phyloP scores from a whole-genome alignment of 2,329 filamentous ascomycete species.

The Rutstroemia sp. region DNA sequence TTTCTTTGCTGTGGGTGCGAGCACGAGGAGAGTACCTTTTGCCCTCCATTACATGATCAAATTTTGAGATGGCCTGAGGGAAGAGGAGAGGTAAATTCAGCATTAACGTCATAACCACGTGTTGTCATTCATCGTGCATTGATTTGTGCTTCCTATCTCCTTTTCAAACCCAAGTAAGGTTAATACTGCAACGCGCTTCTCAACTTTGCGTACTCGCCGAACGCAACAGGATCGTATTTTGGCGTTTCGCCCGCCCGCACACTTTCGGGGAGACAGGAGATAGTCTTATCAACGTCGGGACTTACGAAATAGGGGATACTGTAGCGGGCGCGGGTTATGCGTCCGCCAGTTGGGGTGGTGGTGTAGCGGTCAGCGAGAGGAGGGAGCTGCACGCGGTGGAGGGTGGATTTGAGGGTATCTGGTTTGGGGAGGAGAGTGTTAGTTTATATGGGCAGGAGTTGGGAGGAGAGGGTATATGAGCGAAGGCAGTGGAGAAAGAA shows the following conservation, averaged over 20 bases:
- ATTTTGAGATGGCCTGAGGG: too few species aligned
- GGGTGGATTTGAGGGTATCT: constrained; percentile 45
- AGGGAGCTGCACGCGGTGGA: constrained; percentile 45
- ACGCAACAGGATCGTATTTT: constrained; percentile 40
- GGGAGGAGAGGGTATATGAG: not conserved
- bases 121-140: too few species aligned
- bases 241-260: constrained; percentile 35
- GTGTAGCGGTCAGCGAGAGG: constrained; percentile 33
- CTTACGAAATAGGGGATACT: constrained; percentile 54
- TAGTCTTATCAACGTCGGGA: constrained; percentile 41
- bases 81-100: too few species aligned
- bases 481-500: too few species aligned
- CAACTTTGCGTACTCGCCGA: constrained; percentile 22
- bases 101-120: too few species aligned
- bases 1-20: too few species aligned
- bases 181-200: constrained; percentile 21
- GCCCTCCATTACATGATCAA: too few species aligned
- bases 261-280: constrained; percentile 45
- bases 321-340: constrained; percentile 44
- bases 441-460: not conserved
- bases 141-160: too few species aligned
- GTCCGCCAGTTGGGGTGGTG: constrained; percentile 26
- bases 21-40: too few species aligned
- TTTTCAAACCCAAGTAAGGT: too few species aligned
- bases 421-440: accelerated